Evolutionary conservation across 139 green algal genomes (phyloP).

Genomic region (Chlamydomonas incerta): DNA sequence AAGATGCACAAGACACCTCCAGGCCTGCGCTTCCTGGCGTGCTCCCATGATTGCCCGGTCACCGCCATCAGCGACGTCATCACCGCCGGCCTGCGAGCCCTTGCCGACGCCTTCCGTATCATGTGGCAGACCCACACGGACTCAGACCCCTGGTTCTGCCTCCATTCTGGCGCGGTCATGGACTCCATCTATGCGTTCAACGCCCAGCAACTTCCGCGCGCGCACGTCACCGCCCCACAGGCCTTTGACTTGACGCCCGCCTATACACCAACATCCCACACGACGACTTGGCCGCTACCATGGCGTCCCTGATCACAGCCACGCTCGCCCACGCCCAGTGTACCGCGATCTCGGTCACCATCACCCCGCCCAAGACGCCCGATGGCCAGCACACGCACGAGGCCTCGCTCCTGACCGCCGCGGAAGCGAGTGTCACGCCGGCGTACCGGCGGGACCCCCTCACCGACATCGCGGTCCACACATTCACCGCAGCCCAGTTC

Average conservation of each 20-base stretch:
- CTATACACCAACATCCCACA: conserved; percentile 13
- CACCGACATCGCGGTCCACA: not conserved
- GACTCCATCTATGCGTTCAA: not conserved
- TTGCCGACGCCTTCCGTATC: not conserved
- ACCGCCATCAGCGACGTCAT: not conserved
- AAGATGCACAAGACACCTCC: too few species aligned
- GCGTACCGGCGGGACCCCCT: not conserved
- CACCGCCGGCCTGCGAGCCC: not conserved
- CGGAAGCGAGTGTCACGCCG: too few species aligned
- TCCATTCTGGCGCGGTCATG: not conserved
- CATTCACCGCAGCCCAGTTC: not conserved
- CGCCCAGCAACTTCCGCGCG: not conserved
- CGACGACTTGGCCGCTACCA: not conserved
- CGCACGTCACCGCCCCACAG: not conserved
- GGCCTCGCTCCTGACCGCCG: not conserved
- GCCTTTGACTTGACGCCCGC: not conserved
- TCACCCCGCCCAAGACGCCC: not conserved
- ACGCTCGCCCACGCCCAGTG: not conserved
- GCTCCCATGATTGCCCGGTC: not conserved
- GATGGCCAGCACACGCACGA: not conserved
- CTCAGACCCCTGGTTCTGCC: not conserved
- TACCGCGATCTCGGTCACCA: not conserved
- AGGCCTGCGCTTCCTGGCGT: too few species aligned
- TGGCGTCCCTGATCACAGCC: not conserved
- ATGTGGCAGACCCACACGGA: not conserved